phyloP scores from a whole-genome alignment of 345 rosid genomes.

The Hirschfeldia incana region DNA sequence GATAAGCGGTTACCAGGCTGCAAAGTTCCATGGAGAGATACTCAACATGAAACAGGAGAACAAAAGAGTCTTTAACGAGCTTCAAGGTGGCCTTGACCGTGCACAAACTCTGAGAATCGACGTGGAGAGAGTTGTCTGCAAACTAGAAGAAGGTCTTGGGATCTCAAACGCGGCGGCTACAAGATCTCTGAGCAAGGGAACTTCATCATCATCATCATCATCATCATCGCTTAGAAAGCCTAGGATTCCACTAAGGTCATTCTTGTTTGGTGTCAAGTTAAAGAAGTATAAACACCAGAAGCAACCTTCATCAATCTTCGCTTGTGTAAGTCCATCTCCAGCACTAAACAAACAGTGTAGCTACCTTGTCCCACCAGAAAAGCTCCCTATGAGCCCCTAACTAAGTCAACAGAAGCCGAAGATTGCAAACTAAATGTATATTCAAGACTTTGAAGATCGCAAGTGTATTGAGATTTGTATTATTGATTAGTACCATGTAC shows the following conservation, averaged over 20 bases:
- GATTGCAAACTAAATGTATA: not conserved
- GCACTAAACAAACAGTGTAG: slow-evolving; percentile 55
- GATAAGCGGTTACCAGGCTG: slow-evolving; percentile 60
- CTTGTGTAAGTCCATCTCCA: slow-evolving; percentile 55
- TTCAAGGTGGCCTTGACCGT: slow-evolving; percentile 53
- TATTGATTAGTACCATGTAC: slow-evolving; percentile 31
- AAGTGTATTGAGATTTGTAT: slow-evolving; percentile 21
- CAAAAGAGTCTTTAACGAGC: slow-evolving; percentile 58
- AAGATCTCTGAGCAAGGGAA: slow-evolving; percentile 34
- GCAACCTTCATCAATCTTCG: slow-evolving; percentile 50
- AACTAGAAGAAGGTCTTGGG: slow-evolving; percentile 55
- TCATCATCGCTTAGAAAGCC: slow-evolving; percentile 36
- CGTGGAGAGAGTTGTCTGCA: slow-evolving; percentile 52
- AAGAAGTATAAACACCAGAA: slow-evolving; percentile 53
- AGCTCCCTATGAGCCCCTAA: slow-evolving; percentile 16
- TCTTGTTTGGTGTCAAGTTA: slow-evolving; percentile 85
- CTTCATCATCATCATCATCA: slow-evolving; percentile 27
- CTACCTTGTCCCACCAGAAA: slow-evolving; percentile 28
- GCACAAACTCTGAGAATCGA: slow-evolving; percentile 50
- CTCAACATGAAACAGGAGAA: slow-evolving; percentile 86
- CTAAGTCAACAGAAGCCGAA: slow-evolving; percentile 21
- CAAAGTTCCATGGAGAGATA: slow-evolving; percentile 81
- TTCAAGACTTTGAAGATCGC: slow-evolving; percentile 12
- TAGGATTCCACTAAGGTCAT: slow-evolving; percentile 71
- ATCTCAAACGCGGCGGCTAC: not conserved